Conservation (phyloP, 768 basidiomycete species). For the Amanita rubescens region DNA sequence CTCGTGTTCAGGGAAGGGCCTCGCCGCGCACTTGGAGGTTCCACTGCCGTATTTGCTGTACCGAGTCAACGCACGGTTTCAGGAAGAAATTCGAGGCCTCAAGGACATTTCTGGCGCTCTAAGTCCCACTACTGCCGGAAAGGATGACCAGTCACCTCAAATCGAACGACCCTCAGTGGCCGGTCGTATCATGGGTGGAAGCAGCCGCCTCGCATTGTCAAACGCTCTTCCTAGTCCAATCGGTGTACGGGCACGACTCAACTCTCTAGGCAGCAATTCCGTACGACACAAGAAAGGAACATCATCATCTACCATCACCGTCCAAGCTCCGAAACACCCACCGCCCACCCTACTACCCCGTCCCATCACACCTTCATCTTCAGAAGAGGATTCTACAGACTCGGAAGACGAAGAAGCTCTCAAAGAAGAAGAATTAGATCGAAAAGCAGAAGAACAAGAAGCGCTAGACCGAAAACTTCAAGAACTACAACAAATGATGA, state of each 20-base stretch:
- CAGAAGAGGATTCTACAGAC: slow-evolving; percentile 35
- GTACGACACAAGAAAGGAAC: slow-evolving; percentile 46
- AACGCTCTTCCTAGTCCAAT: slow-evolving; percentile 49
- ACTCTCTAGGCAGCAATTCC: slow-evolving; percentile 53
- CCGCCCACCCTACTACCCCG: slow-evolving; percentile 29
- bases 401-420: slow-evolving; percentile 56
- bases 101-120: slow-evolving; percentile 62
- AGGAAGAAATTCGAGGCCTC: slow-evolving; percentile 76
- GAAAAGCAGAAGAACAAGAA: slow-evolving; percentile 60
- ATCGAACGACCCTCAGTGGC: slow-evolving; percentile 23
- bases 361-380: slow-evolving; percentile 44
- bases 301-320: slow-evolving; percentile 67
- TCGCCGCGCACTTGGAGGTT: slow-evolving; percentile 72
- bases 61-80: slow-evolving; percentile 75
- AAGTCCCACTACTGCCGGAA: slow-evolving; percentile 37
- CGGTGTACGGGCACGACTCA: slow-evolving; percentile 64
- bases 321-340: slow-evolving; percentile 48
- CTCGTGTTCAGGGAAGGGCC: slow-evolving; percentile 61
- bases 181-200: slow-evolving; percentile 20
- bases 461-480: slow-evolving; percentile 59
- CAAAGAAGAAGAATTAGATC: slow-evolving; percentile 65
- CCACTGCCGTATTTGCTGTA: slow-evolving; percentile 82
- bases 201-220: slow-evolving; percentile 24
- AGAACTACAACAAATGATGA: slow-evolving; percentile 66
- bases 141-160: slow-evolving; percentile 19